Conservation (phyloP, 257 asterid species). For the Petunia axillaris region DNA sequence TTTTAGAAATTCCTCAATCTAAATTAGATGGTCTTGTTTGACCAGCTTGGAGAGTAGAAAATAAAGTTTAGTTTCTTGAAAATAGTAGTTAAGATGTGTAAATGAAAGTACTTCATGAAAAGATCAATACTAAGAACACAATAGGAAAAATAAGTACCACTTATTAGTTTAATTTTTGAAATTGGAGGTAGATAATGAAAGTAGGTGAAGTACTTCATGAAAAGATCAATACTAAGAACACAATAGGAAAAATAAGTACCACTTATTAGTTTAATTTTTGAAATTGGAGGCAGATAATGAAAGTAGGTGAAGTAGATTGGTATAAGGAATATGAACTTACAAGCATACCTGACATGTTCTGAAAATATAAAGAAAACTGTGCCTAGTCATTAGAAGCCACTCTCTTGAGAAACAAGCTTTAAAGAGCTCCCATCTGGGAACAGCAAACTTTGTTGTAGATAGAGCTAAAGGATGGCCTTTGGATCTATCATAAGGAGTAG, state of each 20-base stretch:
- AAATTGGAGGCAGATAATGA: conserved; percentile 13
- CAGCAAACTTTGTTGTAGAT: conserved; percentile 64
- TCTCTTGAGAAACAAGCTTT: conserved; percentile 80
- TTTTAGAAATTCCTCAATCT: neutral
- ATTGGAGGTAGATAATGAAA: conserved; percentile 14
- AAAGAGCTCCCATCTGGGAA: conserved; percentile 68
- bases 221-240: too few relatives aligned
- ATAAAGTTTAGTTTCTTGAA: neutral
- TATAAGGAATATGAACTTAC: conserved; percentile 17
- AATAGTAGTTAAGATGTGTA: conserved; percentile 5
- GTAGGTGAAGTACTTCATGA: neutral
- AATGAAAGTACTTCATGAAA: neutral
- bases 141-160: neutral
- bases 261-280: neutral
- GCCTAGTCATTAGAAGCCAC: conserved; percentile 72
- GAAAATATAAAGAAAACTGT: conserved; percentile 69
- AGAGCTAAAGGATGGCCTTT: conserved; percentile 64
- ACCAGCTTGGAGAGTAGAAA: conserved; percentile 16
- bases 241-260: neutral
- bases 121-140: neutral
- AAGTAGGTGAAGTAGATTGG: neutral
- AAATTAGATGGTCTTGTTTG: conserved; percentile 11
- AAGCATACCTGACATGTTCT: conserved; percentile 76
- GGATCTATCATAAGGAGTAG: conserved; percentile 65
- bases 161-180: neutral